A percentile compares a stretch with the other conserved stretches of the same genome.
Evolutionary conservation across 345 rosid species (phyloP).

Genomic region (Fremontodendron californicum): DNA sequence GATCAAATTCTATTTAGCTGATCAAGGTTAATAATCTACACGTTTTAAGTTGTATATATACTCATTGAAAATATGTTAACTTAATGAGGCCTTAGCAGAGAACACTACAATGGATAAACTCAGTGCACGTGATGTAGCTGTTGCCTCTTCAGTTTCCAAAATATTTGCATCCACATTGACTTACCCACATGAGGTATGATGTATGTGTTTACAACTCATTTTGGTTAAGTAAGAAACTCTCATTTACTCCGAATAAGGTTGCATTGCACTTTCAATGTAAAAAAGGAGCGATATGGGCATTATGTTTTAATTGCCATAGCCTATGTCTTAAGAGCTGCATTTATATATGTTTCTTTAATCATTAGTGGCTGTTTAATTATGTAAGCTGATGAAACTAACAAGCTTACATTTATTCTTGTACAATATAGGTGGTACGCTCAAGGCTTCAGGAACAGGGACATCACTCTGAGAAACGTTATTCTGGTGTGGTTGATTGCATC

Average conservation of each 20-base stretch:
- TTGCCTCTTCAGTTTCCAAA: conserved; percentile 81
- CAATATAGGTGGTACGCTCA: conserved; percentile 60
- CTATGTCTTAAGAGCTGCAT: not conserved
- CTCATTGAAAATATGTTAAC: not conserved
- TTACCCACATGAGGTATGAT: conserved; percentile 81
- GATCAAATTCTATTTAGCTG: conserved; percentile 64
- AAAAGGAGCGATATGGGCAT: not conserved
- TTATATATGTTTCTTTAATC: not conserved
- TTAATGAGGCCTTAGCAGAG: conserved; percentile 30
- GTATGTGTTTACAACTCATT: not conserved
- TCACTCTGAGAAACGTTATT: conserved; percentile 67
- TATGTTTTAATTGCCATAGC: not conserved
- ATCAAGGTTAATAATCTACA: conserved; percentile 35
- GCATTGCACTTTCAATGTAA: not conserved
- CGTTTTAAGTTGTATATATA: not conserved
- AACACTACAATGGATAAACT: conserved; percentile 59
- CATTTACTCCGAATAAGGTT: not conserved
- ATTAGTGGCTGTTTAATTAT: not conserved
- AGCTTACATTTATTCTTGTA: not conserved
- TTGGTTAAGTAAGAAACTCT: not conserved
- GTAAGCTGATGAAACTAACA: not conserved
- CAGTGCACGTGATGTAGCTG: conserved; percentile 69
- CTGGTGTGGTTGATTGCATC: conserved; percentile 64
- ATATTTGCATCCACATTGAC: conserved; percentile 83
- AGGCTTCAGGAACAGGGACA: conserved; percentile 91